Base-by-base conservation (phyloP, 768 basidiomycete species). In the Naganishia vishniacii region DNA sequence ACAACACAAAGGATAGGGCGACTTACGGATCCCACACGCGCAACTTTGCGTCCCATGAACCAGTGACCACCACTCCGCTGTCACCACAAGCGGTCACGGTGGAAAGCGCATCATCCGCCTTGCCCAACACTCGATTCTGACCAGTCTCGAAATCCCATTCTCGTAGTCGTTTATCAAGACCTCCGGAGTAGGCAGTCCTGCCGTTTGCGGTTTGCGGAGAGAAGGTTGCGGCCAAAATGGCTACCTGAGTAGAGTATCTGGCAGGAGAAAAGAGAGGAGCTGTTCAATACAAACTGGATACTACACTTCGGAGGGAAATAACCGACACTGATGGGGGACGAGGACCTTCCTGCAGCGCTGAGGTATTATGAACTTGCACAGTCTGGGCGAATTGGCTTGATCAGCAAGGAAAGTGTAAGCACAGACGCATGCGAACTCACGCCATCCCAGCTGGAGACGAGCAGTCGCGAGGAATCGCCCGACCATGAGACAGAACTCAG, bases 371-470 rank as follows among this genome's bases (percentile, higher is more conserved):
- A 28, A 66, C 23, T 51, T 66, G 59, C 0, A 66, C 12, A 53
- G 60, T 42, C 65, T 66, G 28, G 89, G 90, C n/a, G 84, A 82
- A 70, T 85, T 85, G 70, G 84, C 82, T 62, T 86, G 84, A 71
- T 85, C 85, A 29, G 83, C 68, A 69, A 78, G 86, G 80, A 70
- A 84, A 72, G 89, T 88, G 62, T 25, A 34, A 20, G 28, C n/a
- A 11, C 7, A 23, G 44, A n/a, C 20, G 2, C 0, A 8, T 26
- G 26, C n/a, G n/a, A n/a, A 70, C 83, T 68, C 61, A 84, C 84
- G 25, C 88, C 84, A 77, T 98, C 94, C 94, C 94, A 98, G 65
- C 88, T 87, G 13, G 89, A 84, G 18, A 88, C 89, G 0, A 97
- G 79, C 0, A 98, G 79, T 20, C 87, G 85, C 61, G 87, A 82